phyloP scores from a whole-genome alignment of 192 early-diverging fungal genomes.

The Coemansia sp. region DNA sequence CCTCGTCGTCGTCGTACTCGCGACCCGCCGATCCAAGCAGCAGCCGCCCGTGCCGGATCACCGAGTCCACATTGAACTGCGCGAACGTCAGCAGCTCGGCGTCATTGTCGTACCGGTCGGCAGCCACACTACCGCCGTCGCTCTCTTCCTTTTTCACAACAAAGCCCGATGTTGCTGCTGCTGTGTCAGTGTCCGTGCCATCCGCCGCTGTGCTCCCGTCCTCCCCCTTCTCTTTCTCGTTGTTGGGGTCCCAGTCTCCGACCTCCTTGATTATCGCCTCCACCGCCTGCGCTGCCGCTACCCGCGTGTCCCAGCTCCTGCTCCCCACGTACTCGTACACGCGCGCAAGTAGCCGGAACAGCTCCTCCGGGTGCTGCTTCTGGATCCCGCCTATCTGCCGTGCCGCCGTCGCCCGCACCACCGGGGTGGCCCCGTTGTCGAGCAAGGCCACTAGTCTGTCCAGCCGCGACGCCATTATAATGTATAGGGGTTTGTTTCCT shows the following conservation, averaged over 20 bases:
- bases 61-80: conserved; percentile 79
- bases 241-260: conserved; percentile 73
- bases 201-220: no score
- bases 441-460: conserved; percentile 91
- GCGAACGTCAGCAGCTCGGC: conserved; percentile 71
- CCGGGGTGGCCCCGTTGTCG: conserved; percentile 88
- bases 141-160: conserved; percentile 15
- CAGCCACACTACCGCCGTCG: neutral
- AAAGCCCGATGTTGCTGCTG: neutral
- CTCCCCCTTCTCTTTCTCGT: neutral
- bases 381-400: conserved; percentile 95
- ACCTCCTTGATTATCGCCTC: conserved; percentile 91
- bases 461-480: conserved; percentile 63
- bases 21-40: conserved; percentile 85
- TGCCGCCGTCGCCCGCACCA: conserved; percentile 87
- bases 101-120: neutral
- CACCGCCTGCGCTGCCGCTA: conserved; percentile 89
- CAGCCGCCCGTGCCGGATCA: conserved; percentile 73
- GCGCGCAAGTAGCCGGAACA: conserved; percentile 77
- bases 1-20: conserved; percentile 83
- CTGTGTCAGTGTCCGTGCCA: no score
- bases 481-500: neutral
- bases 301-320: conserved; percentile 92
- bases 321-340: conserved; percentile 71
- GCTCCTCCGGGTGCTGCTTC: conserved; percentile 88